Percentiles rank a stretch among this genome's conserved stretches.
Evolutionary conservation across 768 basidiomycete genomes (phyloP).

Genomic region (Leccinum incarnatum): DNA sequence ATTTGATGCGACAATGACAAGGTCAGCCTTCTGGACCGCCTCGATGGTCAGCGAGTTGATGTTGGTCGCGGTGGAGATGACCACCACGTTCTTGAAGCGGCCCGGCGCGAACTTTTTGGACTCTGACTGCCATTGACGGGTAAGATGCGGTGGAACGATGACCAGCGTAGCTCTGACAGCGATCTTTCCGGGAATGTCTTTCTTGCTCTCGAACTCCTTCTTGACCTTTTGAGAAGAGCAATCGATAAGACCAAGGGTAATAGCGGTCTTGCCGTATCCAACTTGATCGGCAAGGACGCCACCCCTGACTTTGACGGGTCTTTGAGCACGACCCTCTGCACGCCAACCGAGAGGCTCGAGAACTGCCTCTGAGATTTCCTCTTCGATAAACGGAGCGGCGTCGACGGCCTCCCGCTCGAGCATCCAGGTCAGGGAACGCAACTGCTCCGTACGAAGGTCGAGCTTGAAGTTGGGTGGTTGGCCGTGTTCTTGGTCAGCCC

Average conservation of each 20-base stretch:
- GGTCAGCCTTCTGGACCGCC: conserved; percentile 76
- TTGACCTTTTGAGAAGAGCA: conserved; percentile 55
- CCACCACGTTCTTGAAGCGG: conserved; percentile 48
- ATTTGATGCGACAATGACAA: conserved; percentile 82
- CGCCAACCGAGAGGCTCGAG: conserved; percentile 88
- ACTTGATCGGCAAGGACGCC: conserved; percentile 96
- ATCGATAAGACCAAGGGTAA: conserved; percentile 87
- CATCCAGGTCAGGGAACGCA: conserved; percentile 94
- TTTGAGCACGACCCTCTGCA: conserved; percentile 86
- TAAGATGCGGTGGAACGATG: conserved; percentile 88
- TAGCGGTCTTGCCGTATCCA: conserved; percentile 96
- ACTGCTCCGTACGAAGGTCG: conserved; percentile 76
- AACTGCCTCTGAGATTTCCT: conserved; percentile 91
- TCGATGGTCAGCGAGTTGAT: conserved; percentile 73
- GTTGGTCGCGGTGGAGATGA: conserved; percentile 65
- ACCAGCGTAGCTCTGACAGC: conserved; percentile 77
- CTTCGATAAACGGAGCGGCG: conserved; percentile 79
- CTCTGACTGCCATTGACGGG: conserved; percentile 87
- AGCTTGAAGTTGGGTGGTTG: conserved; percentile 81
- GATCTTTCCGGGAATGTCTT: conserved; percentile 57
- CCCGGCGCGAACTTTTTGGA: conserved; percentile 69
- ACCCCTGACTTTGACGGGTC: conserved; percentile 73
- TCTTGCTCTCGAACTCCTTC: conserved; percentile 54
- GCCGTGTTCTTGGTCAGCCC: conserved; percentile 58
- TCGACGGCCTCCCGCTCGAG: conserved; percentile 65